Base-by-base conservation (phyloP, 2,329 filamentous ascomycete genomes). In the Hypoxylon sp. region DNA sequence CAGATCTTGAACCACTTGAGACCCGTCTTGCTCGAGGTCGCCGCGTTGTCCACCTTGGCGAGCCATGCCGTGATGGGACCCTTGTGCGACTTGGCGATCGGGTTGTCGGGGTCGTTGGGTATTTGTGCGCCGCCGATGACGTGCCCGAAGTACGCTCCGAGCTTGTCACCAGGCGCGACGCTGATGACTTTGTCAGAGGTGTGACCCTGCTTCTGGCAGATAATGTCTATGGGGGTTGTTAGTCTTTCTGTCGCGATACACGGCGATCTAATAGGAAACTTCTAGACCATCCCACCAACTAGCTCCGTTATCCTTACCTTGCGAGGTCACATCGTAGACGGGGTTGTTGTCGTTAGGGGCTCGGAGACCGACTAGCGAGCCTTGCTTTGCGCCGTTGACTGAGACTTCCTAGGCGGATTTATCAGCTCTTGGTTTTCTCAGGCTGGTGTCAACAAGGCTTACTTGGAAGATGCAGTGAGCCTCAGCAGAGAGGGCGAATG, bases 1-100 rank as follows among this genome's bases (percentile, higher is more conserved):
- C 81, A 84, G 72, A 88, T 81, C 80, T 87, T 88, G 80, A 87
- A 87, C 85, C 84, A 87, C 60, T 80, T 78, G 17, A 82, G 78
- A 3, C 82, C 80, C 2, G 71, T 76, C 69, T 79, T 77, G 62
- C 76, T 75, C 7, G 83, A 79, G 1, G 80, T 79, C 5, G 82
- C 81, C 5, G 85, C 85, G 69, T 86, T 82, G 72, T 82, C 79
- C 2, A 88, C 85, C 75, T 86, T 85, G 49, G 84, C 82, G 23
- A 87, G 79, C 77, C 86, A 87, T 1, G 83, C 82, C 51, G 85
- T 82, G 43, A 87, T 79, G 1, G 86, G 86, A 0, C 85, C 85
- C 75, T 86, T 86, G 78, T 88, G 85, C 11, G 82, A 84, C 60
- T 80, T 77, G 32, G 85, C 86, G 70, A 88, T 87, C 58, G 85